Evolutionary conservation across 345 rosid species (phyloP).

Genomic region (Noccaea caerulescens): DNA sequence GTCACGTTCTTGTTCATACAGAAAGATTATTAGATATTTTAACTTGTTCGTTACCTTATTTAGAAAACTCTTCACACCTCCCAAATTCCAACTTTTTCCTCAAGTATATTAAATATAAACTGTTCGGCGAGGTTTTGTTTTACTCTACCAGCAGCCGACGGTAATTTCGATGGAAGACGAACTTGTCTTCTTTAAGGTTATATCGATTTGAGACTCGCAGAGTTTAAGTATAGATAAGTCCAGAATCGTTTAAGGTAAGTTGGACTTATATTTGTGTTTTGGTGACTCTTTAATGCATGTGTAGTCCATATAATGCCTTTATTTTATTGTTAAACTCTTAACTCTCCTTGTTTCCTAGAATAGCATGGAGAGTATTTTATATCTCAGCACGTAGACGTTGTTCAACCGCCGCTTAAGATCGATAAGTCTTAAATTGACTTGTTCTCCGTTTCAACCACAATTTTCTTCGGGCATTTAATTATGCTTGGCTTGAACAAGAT

Average conservation of each 20-base stretch:
- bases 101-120: not conserved
- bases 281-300: no score
- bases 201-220: no score
- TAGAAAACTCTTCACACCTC: slow-evolving; percentile 34
- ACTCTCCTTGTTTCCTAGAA: not conserved
- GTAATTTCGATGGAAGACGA: no score
- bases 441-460: not conserved
- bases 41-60: slow-evolving; percentile 24
- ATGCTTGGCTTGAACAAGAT: not conserved
- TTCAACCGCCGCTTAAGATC: not conserved
- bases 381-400: not conserved
- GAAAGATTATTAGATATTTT: slow-evolving; percentile 27
- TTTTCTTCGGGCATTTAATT: not conserved
- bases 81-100: slow-evolving; percentile 32
- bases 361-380: not conserved
- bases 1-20: slow-evolving; percentile 39
- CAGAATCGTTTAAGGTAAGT: no score
- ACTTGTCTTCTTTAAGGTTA: no score
- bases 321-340: not conserved
- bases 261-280: no score
- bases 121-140: not conserved
- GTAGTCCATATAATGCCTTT: not conserved
- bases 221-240: no score
- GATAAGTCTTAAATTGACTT: not conserved
- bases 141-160: not conserved